Base-by-base conservation (phyloP, 2,329 filamentous ascomycete genomes). In the Cordyceps javanica region DNA sequence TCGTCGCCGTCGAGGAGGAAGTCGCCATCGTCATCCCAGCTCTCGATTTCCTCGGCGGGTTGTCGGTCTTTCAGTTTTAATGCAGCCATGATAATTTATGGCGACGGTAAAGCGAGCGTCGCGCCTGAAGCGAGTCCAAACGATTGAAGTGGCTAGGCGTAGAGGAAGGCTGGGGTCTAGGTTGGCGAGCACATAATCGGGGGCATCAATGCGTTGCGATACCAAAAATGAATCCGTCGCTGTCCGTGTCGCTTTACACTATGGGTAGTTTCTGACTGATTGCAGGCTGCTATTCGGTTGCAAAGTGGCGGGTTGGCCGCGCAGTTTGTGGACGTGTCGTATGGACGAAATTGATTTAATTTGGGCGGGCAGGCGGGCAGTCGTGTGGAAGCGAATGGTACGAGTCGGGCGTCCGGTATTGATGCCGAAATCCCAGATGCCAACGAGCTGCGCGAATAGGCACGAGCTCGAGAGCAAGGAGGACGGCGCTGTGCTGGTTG, bases 11-110 rank as follows among this genome's bases (percentile, higher is more conserved):
- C 86, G 66, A 89, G 83, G 63, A 87, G 75, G 66, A 90, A 86
- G 71, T 89, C 85, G 65, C 89, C 88, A 68, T 92, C 85, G 67
- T 92, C 57, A 36, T 59, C 88, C 83, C 89, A 94, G 71, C 83
- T 86, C 72, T 93, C 90, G 62, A 92, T 80, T 19, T 77, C 74
- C 59, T 83, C 79, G 64, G 82, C 79, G 49, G 82, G 76, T 61
- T 75, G 75, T 56, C 79, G 74, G 42, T 75, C 73, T 68, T 82
- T 82, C 41, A 82, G 71, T 63, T 76, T 77, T 66, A 82, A 67
- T 44, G 79, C 72, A 52, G 82, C 82, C 79, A 87, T 85, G 60
- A 64, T 70, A 45, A 30, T 55, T 48, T 39, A 26, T 26, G 44
- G 56, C 49, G 42, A 53, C 48, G 28, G 25, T 34, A 23, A 46